A percentile compares a stretch with the other conserved stretches of the same genome.
These are phyloP conservation scores for Pseudogymnoascus sp. DNA, from an alignment of 2,329 filamentous ascomycete genomes.

Conservation along the genomic window DNA sequence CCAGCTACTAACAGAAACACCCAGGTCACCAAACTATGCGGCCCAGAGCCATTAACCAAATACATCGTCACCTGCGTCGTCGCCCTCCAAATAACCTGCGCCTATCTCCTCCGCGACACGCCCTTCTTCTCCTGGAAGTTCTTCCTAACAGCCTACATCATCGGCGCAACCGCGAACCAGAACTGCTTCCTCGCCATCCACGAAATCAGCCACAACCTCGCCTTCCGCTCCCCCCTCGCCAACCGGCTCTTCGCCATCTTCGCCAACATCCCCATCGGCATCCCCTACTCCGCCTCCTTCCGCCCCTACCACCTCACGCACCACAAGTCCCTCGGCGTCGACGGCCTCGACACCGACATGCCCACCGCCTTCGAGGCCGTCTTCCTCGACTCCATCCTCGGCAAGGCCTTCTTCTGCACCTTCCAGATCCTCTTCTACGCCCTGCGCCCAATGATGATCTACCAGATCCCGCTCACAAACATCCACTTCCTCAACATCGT, in stretches of 20 bases:
- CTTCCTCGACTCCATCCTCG: conserved; percentile 87
- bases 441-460: conserved; percentile 88
- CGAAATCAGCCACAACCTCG: conserved; percentile 96
- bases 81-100: conserved; percentile 68
- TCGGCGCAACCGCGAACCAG: conserved; percentile 94
- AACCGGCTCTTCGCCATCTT: conserved; percentile 87
- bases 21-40: conserved; percentile 93
- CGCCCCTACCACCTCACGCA: conserved; percentile 96
- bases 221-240: conserved; percentile 70
- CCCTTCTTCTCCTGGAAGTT: conserved; percentile 78
- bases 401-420: conserved; percentile 98
- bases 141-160: conserved; percentile 78
- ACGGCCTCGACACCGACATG: conserved; percentile 91
- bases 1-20: neutral
- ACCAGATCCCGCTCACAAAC: conserved; percentile 77
- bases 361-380: conserved; percentile 86
- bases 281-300: conserved; percentile 95
- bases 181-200: conserved; percentile 98
- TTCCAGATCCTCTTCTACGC: conserved; percentile 99
- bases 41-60: conserved; percentile 91
- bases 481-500: conserved; percentile 78
- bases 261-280: conserved; percentile 89
- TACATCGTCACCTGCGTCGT: conserved; percentile 84
- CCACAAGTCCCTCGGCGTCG: conserved; percentile 96
- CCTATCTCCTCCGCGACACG: conserved; percentile 68